These are phyloP conservation scores for Lophiostoma macrostomum DNA, from an alignment of 495 filamentous ascomycete species.

Conservation along the genomic window DNA sequence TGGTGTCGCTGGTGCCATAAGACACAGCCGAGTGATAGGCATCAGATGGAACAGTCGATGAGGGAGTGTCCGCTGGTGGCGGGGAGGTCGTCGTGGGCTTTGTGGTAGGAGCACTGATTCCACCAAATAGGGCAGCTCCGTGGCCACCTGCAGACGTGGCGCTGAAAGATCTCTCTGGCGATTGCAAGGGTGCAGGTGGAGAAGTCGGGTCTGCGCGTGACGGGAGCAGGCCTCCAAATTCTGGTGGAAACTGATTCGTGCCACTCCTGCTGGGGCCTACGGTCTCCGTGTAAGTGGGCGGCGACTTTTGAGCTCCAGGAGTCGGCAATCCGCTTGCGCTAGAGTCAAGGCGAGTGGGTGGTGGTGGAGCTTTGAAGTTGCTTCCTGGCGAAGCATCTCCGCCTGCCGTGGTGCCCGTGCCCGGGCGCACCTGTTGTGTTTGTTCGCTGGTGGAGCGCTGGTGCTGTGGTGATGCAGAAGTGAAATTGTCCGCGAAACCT, in stretches of 20 bases:
- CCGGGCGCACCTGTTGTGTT: conserved; percentile 25
- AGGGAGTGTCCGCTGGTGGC: conserved; percentile 32
- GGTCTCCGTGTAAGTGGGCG: conserved; percentile 60
- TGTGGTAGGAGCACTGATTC: conserved; percentile 14
- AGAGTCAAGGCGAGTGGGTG: conserved; percentile 30
- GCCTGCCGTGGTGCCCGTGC: background rate
- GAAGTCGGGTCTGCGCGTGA: conserved; percentile 53
- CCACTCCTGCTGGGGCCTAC: conserved; percentile 38
- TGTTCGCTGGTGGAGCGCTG: conserved; percentile 32
- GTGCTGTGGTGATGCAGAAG: conserved; percentile 63
- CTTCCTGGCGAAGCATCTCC: conserved; percentile 5
- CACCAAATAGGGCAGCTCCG: conserved; percentile 36
- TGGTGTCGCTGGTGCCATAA: conserved; percentile 28
- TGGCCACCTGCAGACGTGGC: conserved; percentile 20
- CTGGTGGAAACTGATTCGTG: conserved; percentile 53
- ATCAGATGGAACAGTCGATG: conserved; percentile 37
- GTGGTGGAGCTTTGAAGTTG: conserved; percentile 18
- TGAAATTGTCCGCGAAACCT: conserved; percentile 92
- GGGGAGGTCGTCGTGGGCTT: conserved; percentile 32
- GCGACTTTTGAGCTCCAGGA: conserved; percentile 59
- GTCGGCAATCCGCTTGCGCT: conserved; percentile 47
- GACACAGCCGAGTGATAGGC: conserved; percentile 42
- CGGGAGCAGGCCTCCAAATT: conserved; percentile 65
- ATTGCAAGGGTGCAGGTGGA: conserved; percentile 29
- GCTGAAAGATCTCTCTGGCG: conserved; percentile 36